Conservation (phyloP, 2,329 filamentous ascomycete genomes). For the Phyllosticta citribraziliensis region DNA sequence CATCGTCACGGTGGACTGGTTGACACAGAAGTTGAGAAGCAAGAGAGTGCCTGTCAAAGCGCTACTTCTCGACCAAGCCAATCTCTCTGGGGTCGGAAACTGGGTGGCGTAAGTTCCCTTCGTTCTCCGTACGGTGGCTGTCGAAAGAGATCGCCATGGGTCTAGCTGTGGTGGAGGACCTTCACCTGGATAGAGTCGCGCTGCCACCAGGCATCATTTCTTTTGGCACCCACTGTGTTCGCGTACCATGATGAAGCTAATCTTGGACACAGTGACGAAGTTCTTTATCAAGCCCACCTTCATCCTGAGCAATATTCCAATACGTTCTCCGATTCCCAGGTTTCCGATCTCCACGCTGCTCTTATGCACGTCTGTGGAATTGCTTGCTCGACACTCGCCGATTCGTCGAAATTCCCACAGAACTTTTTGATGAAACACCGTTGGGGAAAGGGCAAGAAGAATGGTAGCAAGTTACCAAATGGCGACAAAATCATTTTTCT, state of each 20-base stretch:
- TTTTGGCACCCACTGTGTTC: background rate
- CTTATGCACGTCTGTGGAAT: constrained; percentile 72
- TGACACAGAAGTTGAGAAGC: constrained; percentile 58
- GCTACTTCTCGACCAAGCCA: constrained; percentile 74
- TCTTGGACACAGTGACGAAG: constrained; percentile 54
- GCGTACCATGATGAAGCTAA: background rate
- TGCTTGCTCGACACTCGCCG: constrained; percentile 67
- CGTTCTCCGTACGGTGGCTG: background rate
- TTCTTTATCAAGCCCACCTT: constrained; percentile 77
- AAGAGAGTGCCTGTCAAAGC: constrained; percentile 86
- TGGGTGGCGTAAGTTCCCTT: constrained; percentile 63
- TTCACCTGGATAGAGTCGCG: background rate
- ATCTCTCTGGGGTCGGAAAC: constrained; percentile 88
- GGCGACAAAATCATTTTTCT: constrained; percentile 79
- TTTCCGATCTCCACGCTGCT: constrained; percentile 59
- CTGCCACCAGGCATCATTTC: too few species aligned
- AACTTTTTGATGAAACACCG: constrained; percentile 72
- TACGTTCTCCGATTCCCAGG: constrained; percentile 62
- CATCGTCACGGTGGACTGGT: constrained; percentile 64
- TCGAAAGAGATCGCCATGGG: background rate
- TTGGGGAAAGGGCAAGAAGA: constrained; percentile 83
- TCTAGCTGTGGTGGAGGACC: too few species aligned
- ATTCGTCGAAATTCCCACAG: constrained; percentile 74
- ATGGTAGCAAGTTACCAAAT: constrained; percentile 59
- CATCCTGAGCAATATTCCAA: constrained; percentile 93